Conservation (phyloP, 2,329 filamentous ascomycete species). For the Paraconiothyrium sp. region DNA sequence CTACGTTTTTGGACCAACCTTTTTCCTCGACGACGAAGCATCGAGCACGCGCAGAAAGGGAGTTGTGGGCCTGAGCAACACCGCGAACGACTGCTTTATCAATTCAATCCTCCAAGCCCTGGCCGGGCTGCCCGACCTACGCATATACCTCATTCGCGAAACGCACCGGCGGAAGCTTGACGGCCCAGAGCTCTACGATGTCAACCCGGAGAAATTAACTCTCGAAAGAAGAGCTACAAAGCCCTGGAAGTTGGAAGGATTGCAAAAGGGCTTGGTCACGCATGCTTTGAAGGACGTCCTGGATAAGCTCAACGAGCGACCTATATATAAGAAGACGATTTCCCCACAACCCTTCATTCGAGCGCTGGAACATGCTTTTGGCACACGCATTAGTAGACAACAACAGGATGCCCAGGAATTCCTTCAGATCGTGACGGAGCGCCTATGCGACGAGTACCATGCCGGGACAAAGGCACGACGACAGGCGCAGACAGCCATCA, state of each 20-base stretch:
- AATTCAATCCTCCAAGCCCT: constrained; percentile 95
- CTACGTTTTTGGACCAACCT: constrained; percentile 98
- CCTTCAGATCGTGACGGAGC: constrained; percentile 89
- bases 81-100: constrained; percentile 85
- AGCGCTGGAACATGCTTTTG: constrained; percentile 85
- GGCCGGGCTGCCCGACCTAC: constrained; percentile 86
- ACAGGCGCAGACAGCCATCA: constrained; percentile 56
- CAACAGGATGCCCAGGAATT: constrained; percentile 99
- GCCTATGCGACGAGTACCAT: constrained; percentile 92
- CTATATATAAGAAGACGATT: constrained; percentile 93
- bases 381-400: constrained; percentile 88
- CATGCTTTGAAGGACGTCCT: constrained; percentile 90
- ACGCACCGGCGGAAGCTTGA: constrained; percentile 85
- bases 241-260: constrained; percentile 61
- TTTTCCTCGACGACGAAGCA: constrained; percentile 86
- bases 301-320: constrained; percentile 90
- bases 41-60: constrained; percentile 73
- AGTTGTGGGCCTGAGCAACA: constrained; percentile 85
- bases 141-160: constrained; percentile 91
- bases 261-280: constrained; percentile 86
- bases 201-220: constrained; percentile 61
- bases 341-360: constrained; percentile 85
- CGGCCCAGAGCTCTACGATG: constrained; percentile 76
- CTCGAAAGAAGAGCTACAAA: constrained; percentile 52
- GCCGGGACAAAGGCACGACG: constrained; percentile 79